Evolutionary conservation across 1,284 basidiomycete genomes (phyloP).

Genomic region (Sutorius eximius): DNA sequence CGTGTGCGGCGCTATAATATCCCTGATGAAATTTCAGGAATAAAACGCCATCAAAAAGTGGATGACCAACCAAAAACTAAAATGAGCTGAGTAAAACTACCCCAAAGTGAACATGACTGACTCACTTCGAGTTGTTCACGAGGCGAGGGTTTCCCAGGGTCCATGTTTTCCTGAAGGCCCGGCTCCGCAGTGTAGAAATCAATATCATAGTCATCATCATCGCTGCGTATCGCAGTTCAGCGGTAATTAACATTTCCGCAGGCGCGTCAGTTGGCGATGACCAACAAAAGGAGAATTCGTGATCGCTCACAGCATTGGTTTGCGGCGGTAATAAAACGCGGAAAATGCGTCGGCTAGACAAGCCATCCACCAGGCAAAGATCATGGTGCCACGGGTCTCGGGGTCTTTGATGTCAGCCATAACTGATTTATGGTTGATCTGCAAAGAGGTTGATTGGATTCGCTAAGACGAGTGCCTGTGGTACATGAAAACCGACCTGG

Average conservation of each 20-base stretch:
- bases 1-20: slow-evolving; percentile 77
- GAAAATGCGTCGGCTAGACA: slow-evolving; percentile 60
- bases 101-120: slow-evolving; percentile 10
- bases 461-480: slow-evolving; percentile 5
- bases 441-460: slow-evolving; percentile 13
- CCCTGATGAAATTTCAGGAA: slow-evolving; percentile 46
- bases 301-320: slow-evolving; percentile 62
- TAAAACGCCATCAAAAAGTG: slow-evolving; percentile 30
- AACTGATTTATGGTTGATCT: slow-evolving; percentile 81
- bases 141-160: slow-evolving; percentile 55
- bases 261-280: slow-evolving; percentile 38
- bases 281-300: slow-evolving; percentile 24
- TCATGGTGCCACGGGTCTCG: slow-evolving; percentile 75
- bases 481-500: slow-evolving; percentile 46
- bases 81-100: slow-evolving; percentile 13
- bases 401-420: slow-evolving; percentile 67
- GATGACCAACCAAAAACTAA: slow-evolving; percentile 41
- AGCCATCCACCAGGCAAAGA: slow-evolving; percentile 81
- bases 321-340: slow-evolving; percentile 59
- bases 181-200: slow-evolving; percentile 78
- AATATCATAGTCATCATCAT: slow-evolving; percentile 69
- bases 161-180: slow-evolving; percentile 47
- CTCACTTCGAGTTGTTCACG: slow-evolving; percentile 74
- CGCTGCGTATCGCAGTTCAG: slow-evolving; percentile 35
- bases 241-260: slow-evolving; percentile 41